Base-by-base conservation (phyloP, 306 rosid species). In the Heteromeles arbutifolia region DNA sequence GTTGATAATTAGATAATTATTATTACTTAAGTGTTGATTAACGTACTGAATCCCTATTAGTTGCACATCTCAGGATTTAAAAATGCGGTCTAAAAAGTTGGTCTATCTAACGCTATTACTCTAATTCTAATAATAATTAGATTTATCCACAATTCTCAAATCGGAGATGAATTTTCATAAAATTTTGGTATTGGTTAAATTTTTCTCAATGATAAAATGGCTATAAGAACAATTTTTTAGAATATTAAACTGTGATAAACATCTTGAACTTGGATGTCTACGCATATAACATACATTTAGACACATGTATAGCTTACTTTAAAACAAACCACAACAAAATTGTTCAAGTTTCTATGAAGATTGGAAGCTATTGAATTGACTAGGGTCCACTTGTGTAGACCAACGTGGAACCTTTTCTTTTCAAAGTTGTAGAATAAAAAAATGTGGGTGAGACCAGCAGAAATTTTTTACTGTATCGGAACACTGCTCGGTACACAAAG, bases 401-500 rank as follows among this genome's bases (percentile, higher is more conserved):
- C 54, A 48, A 48, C 18, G 6, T 5, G 18, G 21, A 48, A 48
- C 54, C 17, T 48, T 15, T 15, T 48, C 54, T 15, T 15, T 48
- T 48, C 17, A 48, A 48, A 5, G 7, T 48, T 14, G 53, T 48
- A 15, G 21, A 48, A 48, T 1, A 48, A 17, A 18, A 48, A 8
- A 5, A 41, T 9, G 3, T 2, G 12, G 12, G 44, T 41, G 44
- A 10, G 44, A 41, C 2, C 3, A 0, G 12, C 2, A 37, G 41
- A 37, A 37, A 7, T 37, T 37, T 37, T 37, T 37, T 7, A 7
- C 2, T 37, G 9, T 8, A 10, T 0, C 10, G 9, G 41, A 37
- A 37, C 9, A 37, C 2, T 0, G 0, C 0, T 34, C 39, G 2
- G 2, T 37, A 37, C 9, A 7, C 0, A 0, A 37, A 37, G 41